Base-by-base conservation (phyloP, 129 eudicot species). In the Flaveria robusta region DNA sequence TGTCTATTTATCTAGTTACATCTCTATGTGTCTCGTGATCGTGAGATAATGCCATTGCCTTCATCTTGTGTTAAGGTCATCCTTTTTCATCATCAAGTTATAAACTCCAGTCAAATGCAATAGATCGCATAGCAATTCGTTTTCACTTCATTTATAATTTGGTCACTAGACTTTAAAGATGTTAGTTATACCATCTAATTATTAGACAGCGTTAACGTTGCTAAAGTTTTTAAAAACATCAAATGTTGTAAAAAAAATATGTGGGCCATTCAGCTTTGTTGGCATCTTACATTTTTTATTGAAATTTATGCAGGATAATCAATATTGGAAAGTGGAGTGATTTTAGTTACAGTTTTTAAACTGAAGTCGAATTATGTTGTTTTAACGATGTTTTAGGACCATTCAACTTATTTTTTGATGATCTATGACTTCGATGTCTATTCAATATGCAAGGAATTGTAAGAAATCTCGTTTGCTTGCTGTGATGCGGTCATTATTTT, bases 21-120 rank as follows among this genome's bases (percentile, higher is more conserved):
- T 43, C 24, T 74, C 10, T 43, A 12, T 42, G 62, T 26, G n/a
- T 74, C 75, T 50, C n/a, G 11, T n/a, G 18, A 51, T 29, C 29
- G 29, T n/a, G 45, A 42, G 59, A 51, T 74, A n/a, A 55, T 22
- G 22, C 4, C 41, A 39, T 72, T 37, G 65, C 7, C 22, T 18
- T 74, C 54, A 56, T 55, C 37, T 39, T 39, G 77, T 9, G 9
- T 39, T 39, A 73, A 73, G 77, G 54, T 22, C 77, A 41, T 15
- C 42, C 22, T 34, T 42, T 56, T 58, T 58, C 45, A 22, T 56
- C 11, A 54, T 22, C 51, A 72, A 72, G 42, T 73, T 39, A 72
- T 34, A 59, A 37, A 39, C 67, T 39, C 22, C 20, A 14, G 23
- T 12, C 24, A 49, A 49, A 47, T 70, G 45, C 5, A 70, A 29